Percentiles rank a stretch among this genome's conserved stretches.
Evolutionary conservation across 805 yeast genomes (phyloP).

Genomic region (Kazachstania bromeliacearum): DNA sequence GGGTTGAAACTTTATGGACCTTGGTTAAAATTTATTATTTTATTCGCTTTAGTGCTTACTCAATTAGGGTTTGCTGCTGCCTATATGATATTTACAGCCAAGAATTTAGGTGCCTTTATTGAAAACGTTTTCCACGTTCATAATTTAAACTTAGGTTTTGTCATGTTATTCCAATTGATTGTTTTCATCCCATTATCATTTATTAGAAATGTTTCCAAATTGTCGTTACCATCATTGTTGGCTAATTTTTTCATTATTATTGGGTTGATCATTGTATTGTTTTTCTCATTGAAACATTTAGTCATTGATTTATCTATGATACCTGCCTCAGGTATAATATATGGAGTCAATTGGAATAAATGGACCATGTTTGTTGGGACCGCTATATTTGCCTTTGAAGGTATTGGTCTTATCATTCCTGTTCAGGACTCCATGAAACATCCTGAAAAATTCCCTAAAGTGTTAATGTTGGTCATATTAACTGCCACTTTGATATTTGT

Average conservation of each 20-base stretch:
- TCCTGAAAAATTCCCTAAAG: slow-evolving; percentile 64
- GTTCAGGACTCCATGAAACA: slow-evolving; percentile 73
- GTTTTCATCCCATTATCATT: slow-evolving; percentile 61
- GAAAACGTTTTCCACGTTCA: slow-evolving; percentile 36
- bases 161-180: slow-evolving; percentile 47
- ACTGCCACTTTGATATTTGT: slow-evolving; percentile 58
- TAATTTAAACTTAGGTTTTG: slow-evolving; percentile 32
- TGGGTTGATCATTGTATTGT: slow-evolving; percentile 57
- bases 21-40: slow-evolving; percentile 54
- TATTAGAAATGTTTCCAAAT: slow-evolving; percentile 65
- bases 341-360: slow-evolving; percentile 42
- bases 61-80: slow-evolving; percentile 79
- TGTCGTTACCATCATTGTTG: slow-evolving; percentile 60
- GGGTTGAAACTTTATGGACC: slow-evolving; percentile 55
- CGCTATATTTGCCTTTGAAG: slow-evolving; percentile 83
- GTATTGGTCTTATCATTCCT: slow-evolving; percentile 73
- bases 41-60: slow-evolving; percentile 55
- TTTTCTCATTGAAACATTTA: slow-evolving; percentile 36
- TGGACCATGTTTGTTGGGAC: slow-evolving; percentile 75
- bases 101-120: slow-evolving; percentile 57
- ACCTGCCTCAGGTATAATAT: slow-evolving; percentile 43
- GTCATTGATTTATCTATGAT: slow-evolving; percentile 29
- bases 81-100: slow-evolving; percentile 69
- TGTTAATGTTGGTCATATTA: slow-evolving; percentile 48
- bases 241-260: slow-evolving; percentile 62